phyloP scores from a whole-genome alignment of 306 rosid genomes.

The Neltuma alba region DNA sequence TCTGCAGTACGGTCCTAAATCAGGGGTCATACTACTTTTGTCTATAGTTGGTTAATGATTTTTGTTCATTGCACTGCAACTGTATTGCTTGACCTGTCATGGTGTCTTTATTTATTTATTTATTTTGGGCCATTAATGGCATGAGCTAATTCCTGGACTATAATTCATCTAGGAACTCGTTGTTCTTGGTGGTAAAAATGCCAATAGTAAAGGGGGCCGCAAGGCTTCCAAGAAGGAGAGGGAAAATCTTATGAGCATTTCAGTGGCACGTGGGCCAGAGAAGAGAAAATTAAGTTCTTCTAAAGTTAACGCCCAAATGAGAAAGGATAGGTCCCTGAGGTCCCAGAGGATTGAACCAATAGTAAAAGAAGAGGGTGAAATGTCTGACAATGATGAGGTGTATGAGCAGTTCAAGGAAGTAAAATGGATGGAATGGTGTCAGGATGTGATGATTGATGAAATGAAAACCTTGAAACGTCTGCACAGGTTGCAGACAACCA shows the following conservation, averaged over 20 bases:
- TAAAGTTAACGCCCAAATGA: conserved; percentile 54
- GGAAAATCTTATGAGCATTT: conserved; percentile 52
- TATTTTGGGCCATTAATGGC: conserved; percentile 13
- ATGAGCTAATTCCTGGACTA: conserved; percentile 28
- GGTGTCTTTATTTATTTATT: conserved; percentile 4
- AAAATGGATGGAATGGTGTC: conserved; percentile 99
- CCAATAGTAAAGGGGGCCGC: conserved; percentile 68
- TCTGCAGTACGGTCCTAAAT: not conserved
- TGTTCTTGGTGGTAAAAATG: conserved; percentile 73
- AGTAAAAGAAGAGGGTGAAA: conserved; percentile 98
- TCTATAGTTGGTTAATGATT: conserved; percentile 4
- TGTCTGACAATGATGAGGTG: conserved; percentile 95
- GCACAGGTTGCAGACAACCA: conserved; percentile 81
- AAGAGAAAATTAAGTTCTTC: conserved; percentile 67
- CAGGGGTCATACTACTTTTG: not conserved
- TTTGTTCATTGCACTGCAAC: conserved; percentile 10
- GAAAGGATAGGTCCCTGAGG: conserved; percentile 60
- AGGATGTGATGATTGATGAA: conserved; percentile 88
- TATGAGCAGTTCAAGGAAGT: conserved; percentile 98
- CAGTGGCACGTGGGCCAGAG: conserved; percentile 54
- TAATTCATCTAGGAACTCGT: conserved; percentile 67
- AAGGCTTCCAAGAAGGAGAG: conserved; percentile 82
- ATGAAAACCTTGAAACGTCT: conserved; percentile 87
- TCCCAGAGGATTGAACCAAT: conserved; percentile 78
- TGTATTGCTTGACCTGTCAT: conserved; percentile 23